Conservation (phyloP, 768 basidiomycete species). For the Phanerochaete carnosa region DNA sequence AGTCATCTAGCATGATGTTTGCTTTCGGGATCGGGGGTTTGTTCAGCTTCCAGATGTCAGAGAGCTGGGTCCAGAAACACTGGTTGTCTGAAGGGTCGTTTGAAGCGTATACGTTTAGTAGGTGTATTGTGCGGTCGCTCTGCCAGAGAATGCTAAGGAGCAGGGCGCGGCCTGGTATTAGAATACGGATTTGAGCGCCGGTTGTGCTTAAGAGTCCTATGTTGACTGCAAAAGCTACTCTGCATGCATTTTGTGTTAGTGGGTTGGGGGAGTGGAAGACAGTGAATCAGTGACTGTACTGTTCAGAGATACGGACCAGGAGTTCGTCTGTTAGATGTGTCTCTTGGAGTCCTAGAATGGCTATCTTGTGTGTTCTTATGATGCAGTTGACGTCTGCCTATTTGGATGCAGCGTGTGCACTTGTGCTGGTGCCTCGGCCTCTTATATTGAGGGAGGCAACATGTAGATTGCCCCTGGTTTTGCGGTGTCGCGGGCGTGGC, state of each 20-base stretch:
- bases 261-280: not conserved
- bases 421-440: no score
- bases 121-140: not conserved
- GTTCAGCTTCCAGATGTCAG: not conserved
- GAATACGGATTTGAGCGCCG: not conserved
- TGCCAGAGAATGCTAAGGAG: constrained; percentile 7
- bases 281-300: not conserved
- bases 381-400: no score
- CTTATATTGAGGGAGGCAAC: no score
- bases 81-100: constrained; percentile 9
- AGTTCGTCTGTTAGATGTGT: no score
- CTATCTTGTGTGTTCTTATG: no score
- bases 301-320: not conserved
- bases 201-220: not conserved
- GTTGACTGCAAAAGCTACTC: constrained; percentile 1
- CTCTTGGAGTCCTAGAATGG: no score
- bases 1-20: constrained; percentile 16
- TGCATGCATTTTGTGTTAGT: not conserved
- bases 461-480: no score
- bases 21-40: not conserved
- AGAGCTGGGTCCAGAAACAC: constrained; percentile 14
- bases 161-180: constrained; percentile 12
- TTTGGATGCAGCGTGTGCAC: no score
- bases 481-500: no score
- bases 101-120: constrained; percentile 16